phyloP scores from a whole-genome alignment of 2,329 filamentous ascomycete genomes.

The Venturia aucupariae region DNA sequence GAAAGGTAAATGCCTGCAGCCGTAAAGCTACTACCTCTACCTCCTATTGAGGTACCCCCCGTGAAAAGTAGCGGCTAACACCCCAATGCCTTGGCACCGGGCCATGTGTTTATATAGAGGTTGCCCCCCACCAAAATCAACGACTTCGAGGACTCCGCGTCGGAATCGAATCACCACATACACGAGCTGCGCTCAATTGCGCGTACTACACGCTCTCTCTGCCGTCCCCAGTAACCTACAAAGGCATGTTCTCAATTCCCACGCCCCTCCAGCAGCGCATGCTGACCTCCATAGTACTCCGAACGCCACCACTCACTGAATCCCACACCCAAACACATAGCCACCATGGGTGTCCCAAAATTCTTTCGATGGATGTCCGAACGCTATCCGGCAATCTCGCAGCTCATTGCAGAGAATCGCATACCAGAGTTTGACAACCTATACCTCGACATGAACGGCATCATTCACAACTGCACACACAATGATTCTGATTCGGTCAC shows the following conservation, averaged over 20 bases:
- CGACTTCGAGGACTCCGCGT: slow-evolving; percentile 17
- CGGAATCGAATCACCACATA: slow-evolving; percentile 15
- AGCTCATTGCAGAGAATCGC: slow-evolving; percentile 95
- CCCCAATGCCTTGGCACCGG: background rate
- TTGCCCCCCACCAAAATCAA: background rate
- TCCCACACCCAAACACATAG: background rate
- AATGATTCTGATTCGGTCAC: slow-evolving; percentile 88
- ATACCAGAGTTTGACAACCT: slow-evolving; percentile 98
- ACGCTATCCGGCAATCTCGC: slow-evolving; percentile 95
- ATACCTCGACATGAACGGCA: slow-evolving; percentile 98
- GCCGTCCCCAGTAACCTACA: background rate
- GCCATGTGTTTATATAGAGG: background rate
- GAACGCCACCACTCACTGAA: background rate
- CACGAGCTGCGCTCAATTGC: background rate
- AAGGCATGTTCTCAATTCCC: background rate
- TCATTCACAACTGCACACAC: slow-evolving; percentile 99
- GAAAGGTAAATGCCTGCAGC: background rate
- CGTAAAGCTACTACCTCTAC: no score
- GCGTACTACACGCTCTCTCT: background rate
- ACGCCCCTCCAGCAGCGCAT: background rate
- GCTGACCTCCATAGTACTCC: background rate
- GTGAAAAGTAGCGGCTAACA: background rate
- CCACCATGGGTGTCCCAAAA: slow-evolving; percentile 66
- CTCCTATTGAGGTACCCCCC: no score
- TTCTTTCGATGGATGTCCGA: slow-evolving; percentile 99